Base-by-base conservation (phyloP, 306 rosid species). In the Senna siamea region DNA sequence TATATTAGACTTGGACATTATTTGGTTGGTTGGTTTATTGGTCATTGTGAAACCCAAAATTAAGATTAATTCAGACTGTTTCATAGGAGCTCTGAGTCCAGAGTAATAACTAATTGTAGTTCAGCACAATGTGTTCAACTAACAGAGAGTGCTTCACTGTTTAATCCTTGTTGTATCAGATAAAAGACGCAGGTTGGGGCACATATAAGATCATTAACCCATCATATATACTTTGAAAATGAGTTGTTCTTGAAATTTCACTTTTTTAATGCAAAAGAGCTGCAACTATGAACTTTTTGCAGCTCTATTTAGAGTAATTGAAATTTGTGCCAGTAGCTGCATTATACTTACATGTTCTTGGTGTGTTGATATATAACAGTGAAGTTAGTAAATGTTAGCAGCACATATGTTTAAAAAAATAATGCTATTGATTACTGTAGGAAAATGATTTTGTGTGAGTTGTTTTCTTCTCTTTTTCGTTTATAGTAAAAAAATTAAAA, bases 41-140 rank as follows among this genome's bases (percentile, higher is more conserved):
- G 35, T 38, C 63, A 19, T 61, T 59, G 63, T 32, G 47, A 53
- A 61, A 23, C 41, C 72, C 34, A 7, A 23, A 46, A 8, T 5
- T 40, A 41, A 40, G 53, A 19, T 59, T n/a, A 9, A 34, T 13
- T 9, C 4, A n/a, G 4, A 17, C 46, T 60, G 28, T n/a, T 60
- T 61, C 23, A 35, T 5, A 9, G n/a, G 28, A 61, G 28, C 67
- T 35, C 46, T 34, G 26, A n/a, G 46, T 60, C 66, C 34, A 23
- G 7, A 61, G 7, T 35, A 9, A 61, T 61, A 26, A 61, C 15
- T n/a, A n/a, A 35, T 35, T 17, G 28, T 9, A 61, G 47, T 35
- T 61, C 9, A 61, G 66, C 23, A n/a, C 66, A 32, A 32, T n/a
- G 44, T 59, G 22, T 58, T 58, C 22, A 15, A 59, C 44, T 34